Evolutionary conservation across 2,329 filamentous ascomycete species (phyloP).

Genomic region (Zymoseptoria tritici): DNA sequence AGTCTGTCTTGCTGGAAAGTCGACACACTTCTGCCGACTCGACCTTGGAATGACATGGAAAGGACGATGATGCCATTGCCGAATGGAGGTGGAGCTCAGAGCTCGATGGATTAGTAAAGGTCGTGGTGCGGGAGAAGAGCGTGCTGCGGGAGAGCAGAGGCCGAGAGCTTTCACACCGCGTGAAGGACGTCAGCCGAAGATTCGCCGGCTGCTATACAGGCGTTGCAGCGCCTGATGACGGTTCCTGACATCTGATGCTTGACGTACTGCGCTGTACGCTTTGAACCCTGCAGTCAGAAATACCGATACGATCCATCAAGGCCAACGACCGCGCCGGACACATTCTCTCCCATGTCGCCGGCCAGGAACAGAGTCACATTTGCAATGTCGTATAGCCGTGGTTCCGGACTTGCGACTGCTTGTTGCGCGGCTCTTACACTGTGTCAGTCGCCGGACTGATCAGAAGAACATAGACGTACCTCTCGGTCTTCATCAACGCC

Average conservation of each 20-base stretch:
- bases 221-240: no score
- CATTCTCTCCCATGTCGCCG: slow-evolving; percentile 12
- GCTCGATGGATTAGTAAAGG: background rate
- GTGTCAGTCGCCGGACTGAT: background rate
- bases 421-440: background rate
- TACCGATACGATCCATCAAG: slow-evolving; percentile 8
- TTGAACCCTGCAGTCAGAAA: slow-evolving; percentile 10
- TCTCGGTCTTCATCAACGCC: slow-evolving; percentile 14
- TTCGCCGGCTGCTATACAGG: no score
- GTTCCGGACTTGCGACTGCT: background rate
- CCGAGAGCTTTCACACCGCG: background rate
- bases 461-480: background rate
- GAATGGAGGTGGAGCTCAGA: background rate
- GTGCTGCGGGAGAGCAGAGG: background rate
- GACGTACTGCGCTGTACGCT: no score
- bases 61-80: slow-evolving; percentile 9
- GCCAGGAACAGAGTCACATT: slow-evolving; percentile 15
- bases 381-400: slow-evolving; percentile 11
- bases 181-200: background rate
- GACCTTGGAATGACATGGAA: background rate
- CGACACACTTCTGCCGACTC: slow-evolving; percentile 10
- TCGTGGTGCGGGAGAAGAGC: no score
- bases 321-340: slow-evolving; percentile 4
- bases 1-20: background rate
- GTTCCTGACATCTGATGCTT: no score